Evolutionary conservation across 2,329 filamentous ascomycete species (phyloP).

Genomic region (Paraphaeosphaeria minitans): DNA sequence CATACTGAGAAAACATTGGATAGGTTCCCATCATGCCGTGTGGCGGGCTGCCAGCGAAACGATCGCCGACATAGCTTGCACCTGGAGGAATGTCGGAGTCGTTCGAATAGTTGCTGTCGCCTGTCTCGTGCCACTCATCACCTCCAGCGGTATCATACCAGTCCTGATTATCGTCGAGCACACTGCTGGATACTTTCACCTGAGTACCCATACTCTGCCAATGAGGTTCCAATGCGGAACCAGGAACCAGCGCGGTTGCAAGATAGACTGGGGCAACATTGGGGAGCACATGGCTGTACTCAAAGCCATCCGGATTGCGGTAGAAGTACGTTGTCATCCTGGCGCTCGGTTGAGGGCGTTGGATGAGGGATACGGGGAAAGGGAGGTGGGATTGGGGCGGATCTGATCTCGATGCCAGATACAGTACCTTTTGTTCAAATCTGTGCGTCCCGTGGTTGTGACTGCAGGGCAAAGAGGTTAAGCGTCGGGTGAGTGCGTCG

Average conservation of each 20-base stretch:
- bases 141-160: not conserved
- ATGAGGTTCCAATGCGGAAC: too few relatives aligned
- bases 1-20: not conserved
- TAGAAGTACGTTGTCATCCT: constrained; percentile 8
- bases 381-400: not conserved
- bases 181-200: not conserved
- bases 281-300: not conserved
- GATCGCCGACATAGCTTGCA: not conserved
- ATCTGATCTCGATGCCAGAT: not conserved
- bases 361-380: not conserved
- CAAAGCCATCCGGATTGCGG: constrained; percentile 1
- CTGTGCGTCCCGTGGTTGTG: not conserved
- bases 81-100: not conserved
- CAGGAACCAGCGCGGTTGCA: not conserved
- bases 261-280: not conserved
- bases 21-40: not conserved
- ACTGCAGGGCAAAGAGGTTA: not conserved
- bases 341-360: not conserved
- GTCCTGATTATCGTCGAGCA: not conserved
- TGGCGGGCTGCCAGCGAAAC: not conserved
- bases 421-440: not conserved
- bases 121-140: not conserved
- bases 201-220: not conserved
- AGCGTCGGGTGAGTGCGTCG: not conserved
- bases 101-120: not conserved